Evolutionary conservation across 768 basidiomycete genomes (phyloP).

Genomic region (Megacollybia marginata): DNA sequence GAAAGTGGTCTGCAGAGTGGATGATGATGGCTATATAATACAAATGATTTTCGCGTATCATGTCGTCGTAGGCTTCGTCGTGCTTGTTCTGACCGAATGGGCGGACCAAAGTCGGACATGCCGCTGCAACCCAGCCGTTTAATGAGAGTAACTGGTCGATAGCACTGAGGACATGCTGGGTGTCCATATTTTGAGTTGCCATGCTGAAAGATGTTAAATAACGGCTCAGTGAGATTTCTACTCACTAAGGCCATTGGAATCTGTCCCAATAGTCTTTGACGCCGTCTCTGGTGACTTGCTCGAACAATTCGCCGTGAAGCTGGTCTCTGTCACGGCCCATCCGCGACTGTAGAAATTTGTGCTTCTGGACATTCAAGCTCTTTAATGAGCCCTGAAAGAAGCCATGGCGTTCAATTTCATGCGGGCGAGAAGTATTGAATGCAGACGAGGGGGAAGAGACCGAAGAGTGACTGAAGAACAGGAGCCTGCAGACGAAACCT

Average conservation of each 20-base stretch:
- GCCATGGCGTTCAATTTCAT: constrained; percentile 43
- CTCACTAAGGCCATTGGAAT: constrained; percentile 88
- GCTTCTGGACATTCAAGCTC: constrained; percentile 79
- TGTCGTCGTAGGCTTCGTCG: constrained; percentile 84
- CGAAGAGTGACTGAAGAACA: neutral
- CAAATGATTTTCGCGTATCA: constrained; percentile 72
- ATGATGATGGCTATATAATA: constrained; percentile 95
- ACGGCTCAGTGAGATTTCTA: constrained; percentile 7
- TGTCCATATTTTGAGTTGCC: constrained; percentile 75
- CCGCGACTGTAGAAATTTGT: constrained; percentile 82
- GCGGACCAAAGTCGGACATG: constrained; percentile 88
- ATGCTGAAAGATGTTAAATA: constrained; percentile 43
- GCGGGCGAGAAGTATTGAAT: constrained; percentile 19
- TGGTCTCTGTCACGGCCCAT: constrained; percentile 76
- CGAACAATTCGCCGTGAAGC: constrained; percentile 61
- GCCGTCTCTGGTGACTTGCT: constrained; percentile 68
- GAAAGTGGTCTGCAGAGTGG: constrained; percentile 98
- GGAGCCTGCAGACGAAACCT: neutral
- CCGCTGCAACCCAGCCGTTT: constrained; percentile 97
- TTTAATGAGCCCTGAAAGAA: constrained; percentile 55
- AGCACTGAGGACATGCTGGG: constrained; percentile 80
- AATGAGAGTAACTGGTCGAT: constrained; percentile 93
- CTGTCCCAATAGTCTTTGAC: constrained; percentile 85
- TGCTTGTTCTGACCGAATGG: constrained; percentile 91
- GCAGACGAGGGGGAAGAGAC: constrained; percentile 10